Evolutionary conservation across 768 basidiomycete species (phyloP).

Genomic region (Dictyophora rubrovolvata): DNA sequence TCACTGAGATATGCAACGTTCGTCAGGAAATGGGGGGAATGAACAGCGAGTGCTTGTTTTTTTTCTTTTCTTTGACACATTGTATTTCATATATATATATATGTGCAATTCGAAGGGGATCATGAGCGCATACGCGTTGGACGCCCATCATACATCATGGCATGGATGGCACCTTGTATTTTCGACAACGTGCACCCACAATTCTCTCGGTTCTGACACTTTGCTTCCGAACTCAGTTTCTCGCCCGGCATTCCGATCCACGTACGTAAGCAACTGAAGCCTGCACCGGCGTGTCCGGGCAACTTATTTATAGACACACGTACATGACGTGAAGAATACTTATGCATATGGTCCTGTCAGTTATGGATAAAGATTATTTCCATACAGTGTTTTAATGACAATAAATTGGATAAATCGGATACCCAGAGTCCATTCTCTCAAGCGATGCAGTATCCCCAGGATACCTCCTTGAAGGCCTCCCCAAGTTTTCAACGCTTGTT

Average conservation of each 20-base stretch:
- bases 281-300: background rate
- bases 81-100: background rate
- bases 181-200: background rate
- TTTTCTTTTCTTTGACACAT: background rate
- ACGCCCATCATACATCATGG: background rate
- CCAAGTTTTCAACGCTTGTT: slow-evolving; percentile 38
- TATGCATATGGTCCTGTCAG: no score
- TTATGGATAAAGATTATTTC: no score
- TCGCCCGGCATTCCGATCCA: background rate
- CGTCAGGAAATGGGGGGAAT: background rate
- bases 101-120: no score
- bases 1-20: background rate
- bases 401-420: no score
- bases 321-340: no score
- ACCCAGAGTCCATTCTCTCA: no score
- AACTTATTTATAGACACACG: background rate
- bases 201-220: background rate
- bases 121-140: background rate
- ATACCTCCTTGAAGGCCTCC: background rate
- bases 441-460: background rate
- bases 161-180: background rate
- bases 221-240: background rate
- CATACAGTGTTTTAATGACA: no score
- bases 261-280: background rate
- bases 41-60: no score